Evolutionary conservation across 441 rosid species (phyloP).

Genomic region (Capsella rubella): DNA sequence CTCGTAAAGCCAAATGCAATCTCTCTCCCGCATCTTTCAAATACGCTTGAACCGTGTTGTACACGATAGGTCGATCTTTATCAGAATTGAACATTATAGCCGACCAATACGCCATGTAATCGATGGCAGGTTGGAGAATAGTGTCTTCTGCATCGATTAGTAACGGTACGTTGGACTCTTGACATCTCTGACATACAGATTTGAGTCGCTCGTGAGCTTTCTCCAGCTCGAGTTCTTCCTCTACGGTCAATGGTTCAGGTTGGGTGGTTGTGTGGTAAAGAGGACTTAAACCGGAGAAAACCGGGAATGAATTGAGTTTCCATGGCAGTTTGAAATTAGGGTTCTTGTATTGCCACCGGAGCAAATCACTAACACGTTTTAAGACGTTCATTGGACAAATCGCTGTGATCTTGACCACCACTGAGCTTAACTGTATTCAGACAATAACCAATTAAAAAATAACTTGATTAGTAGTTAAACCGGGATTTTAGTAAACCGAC

Average conservation of each 20-base stretch:
- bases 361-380: slow-evolving; percentile 64
- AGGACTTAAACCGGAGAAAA: slow-evolving; percentile 73
- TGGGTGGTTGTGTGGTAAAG: slow-evolving; percentile 63
- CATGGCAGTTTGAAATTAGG: slow-evolving; percentile 71
- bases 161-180: slow-evolving; percentile 59
- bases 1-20: slow-evolving; percentile 52
- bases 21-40: slow-evolving; percentile 80
- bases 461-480: slow-evolving; percentile 8
- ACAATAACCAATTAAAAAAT: background rate
- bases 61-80: slow-evolving; percentile 57
- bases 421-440: slow-evolving; percentile 64
- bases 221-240: slow-evolving; percentile 66
- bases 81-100: slow-evolving; percentile 58
- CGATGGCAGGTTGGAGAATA: slow-evolving; percentile 77
- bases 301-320: slow-evolving; percentile 65
- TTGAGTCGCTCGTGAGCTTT: slow-evolving; percentile 56
- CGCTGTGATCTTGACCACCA: slow-evolving; percentile 72
- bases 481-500: background rate
- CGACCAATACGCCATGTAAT: slow-evolving; percentile 72
- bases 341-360: slow-evolving; percentile 76
- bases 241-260: slow-evolving; percentile 62
- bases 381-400: slow-evolving; percentile 64
- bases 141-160: slow-evolving; percentile 85
- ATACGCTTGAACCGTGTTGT: slow-evolving; percentile 78
- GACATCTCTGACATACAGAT: slow-evolving; percentile 56